These are phyloP conservation scores for Aspergillus fijiensis DNA, from an alignment of 2,329 filamentous ascomycete genomes.

Conservation along the genomic window DNA sequence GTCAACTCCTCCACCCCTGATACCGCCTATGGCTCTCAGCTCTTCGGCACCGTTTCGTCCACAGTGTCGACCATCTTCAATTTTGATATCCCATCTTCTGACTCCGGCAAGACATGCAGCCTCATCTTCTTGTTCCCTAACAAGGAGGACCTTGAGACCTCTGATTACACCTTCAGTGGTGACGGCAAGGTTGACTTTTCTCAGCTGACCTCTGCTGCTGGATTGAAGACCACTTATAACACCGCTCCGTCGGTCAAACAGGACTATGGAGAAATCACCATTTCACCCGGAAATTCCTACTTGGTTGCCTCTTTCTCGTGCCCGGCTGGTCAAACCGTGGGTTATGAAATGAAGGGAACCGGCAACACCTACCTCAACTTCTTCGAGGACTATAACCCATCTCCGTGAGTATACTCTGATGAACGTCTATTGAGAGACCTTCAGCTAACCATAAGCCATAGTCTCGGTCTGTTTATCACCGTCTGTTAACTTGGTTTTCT, in stretches of 20 bases:
- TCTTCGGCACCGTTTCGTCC: constrained; percentile 56
- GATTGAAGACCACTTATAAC: constrained; percentile 52
- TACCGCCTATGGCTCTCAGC: constrained; percentile 53
- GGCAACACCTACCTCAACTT: constrained; percentile 57
- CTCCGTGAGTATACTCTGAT: constrained; percentile 39
- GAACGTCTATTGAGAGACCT: background rate
- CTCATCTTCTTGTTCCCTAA: constrained; percentile 66
- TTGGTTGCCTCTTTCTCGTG: constrained; percentile 56
- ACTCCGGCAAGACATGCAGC: constrained; percentile 61
- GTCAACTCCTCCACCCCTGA: constrained; percentile 56
- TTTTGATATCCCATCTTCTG: constrained; percentile 61
- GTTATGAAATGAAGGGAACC: constrained; percentile 53
- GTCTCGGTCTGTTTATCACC: constrained; percentile 45
- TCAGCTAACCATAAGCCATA: constrained; percentile 20
- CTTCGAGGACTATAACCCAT: constrained; percentile 64
- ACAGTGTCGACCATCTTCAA: constrained; percentile 63
- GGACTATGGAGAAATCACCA: constrained; percentile 46
- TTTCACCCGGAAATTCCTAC: constrained; percentile 57
- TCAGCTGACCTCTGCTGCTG: constrained; percentile 50
- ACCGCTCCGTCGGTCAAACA: constrained; percentile 50
- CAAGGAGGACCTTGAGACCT: constrained; percentile 58
- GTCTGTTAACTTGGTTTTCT: constrained; percentile 33
- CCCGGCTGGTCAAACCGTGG: constrained; percentile 53
- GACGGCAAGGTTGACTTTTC: constrained; percentile 56
- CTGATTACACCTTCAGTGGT: constrained; percentile 56